Percentiles rank a stretch among this genome's conserved stretches.
Evolutionary conservation across 495 filamentous ascomycete genomes (phyloP).

Genomic region (Aspergillus steynii): DNA sequence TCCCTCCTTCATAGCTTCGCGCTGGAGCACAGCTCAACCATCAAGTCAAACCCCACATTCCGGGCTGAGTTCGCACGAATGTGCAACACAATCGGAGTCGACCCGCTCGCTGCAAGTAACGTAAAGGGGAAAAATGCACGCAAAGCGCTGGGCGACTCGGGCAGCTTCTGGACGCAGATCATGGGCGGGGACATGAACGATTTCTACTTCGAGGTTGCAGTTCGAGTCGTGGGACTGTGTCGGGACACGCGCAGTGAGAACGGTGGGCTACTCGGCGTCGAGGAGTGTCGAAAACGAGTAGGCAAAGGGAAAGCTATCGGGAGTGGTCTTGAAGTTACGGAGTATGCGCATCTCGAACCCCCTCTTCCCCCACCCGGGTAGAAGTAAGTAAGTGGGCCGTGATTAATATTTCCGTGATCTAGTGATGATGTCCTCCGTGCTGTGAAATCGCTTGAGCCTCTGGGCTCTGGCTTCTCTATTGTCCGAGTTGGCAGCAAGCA

Average conservation of each 20-base stretch:
- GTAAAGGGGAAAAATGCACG: conserved; percentile 52
- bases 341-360: conserved; percentile 36
- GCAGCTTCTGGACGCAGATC: conserved; percentile 90
- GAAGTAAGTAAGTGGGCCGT: neutral
- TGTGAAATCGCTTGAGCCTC: conserved; percentile 80
- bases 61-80: conserved; percentile 97
- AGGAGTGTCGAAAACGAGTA: conserved; percentile 74
- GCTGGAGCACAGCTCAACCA: conserved; percentile 90
- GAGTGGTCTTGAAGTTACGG: conserved; percentile 67
- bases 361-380: neutral
- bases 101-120: conserved; percentile 79
- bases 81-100: conserved; percentile 96
- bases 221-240: conserved; percentile 92
- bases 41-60: conserved; percentile 91
- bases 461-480: conserved; percentile 84
- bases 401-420: conserved; percentile 7
- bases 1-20: conserved; percentile 90
- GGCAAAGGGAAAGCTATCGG: conserved; percentile 70
- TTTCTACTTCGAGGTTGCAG: conserved; percentile 96
- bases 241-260: conserved; percentile 85
- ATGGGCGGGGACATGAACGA: conserved; percentile 90
- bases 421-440: conserved; percentile 91
- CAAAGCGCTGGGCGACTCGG: conserved; percentile 43
- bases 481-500: conserved; percentile 76
- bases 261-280: conserved; percentile 83